Percentiles rank a stretch among this genome's conserved stretches.
These are phyloP conservation scores for Boechera retrofracta DNA, from an alignment of 345 rosid genomes.

Conservation along the genomic window DNA sequence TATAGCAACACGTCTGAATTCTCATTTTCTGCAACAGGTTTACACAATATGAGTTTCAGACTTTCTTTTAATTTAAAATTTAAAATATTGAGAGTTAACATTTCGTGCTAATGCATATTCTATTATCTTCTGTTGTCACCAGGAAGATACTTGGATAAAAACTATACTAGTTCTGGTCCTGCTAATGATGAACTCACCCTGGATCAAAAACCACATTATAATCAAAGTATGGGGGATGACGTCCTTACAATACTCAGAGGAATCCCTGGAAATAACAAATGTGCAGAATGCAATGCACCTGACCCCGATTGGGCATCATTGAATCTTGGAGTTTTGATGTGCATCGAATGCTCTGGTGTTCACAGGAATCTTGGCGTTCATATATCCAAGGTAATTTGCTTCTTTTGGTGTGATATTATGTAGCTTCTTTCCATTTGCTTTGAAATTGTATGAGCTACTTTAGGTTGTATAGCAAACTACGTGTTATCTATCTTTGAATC, in stretches of 20 bases:
- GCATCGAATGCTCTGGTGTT: conserved; percentile 91
- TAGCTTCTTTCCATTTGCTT: neutral
- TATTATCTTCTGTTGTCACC: conserved; percentile 53
- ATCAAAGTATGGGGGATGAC: conserved; percentile 46
- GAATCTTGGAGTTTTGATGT: conserved; percentile 84
- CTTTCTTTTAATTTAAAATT: conserved; percentile 3
- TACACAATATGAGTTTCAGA: conserved; percentile 17
- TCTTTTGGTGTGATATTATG: neutral
- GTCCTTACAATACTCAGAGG: conserved; percentile 57
- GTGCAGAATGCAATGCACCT: conserved; percentile 83
- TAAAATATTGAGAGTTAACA: neutral
- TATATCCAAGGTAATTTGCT: conserved; percentile 71
- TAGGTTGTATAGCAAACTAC: neutral
- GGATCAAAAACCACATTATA: conserved; percentile 43
- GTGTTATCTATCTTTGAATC: neutral
- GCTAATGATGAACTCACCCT: conserved; percentile 45
- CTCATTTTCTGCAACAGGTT: conserved; percentile 76
- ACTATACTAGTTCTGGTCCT: conserved; percentile 41
- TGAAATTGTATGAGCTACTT: conserved; percentile 2
- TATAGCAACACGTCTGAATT: conserved; percentile 72
- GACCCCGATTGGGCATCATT: conserved; percentile 95
- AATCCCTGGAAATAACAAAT: conserved; percentile 77
- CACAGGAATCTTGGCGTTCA: conserved; percentile 95
- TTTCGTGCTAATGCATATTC: conserved; percentile 29
- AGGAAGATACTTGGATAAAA: conserved; percentile 44